These are phyloP conservation scores for Teunomyces lycoperdinae DNA, from an alignment of 805 yeast species.

Conservation along the genomic window DNA sequence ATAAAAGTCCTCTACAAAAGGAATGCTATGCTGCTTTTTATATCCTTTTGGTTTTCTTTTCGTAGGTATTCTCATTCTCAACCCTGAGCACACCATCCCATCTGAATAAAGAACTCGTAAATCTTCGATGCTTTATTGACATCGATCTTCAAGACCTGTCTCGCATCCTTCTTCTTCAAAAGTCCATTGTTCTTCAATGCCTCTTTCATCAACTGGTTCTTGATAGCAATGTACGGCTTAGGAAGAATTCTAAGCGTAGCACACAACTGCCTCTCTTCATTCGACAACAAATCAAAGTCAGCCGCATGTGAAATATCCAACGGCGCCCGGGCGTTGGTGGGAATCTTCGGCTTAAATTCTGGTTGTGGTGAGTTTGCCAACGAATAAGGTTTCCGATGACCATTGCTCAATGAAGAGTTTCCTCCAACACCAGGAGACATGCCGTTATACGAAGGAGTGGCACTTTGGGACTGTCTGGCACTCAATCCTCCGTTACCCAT, in stretches of 20 bases:
- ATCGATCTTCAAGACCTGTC: constrained; percentile 81
- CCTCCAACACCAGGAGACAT: constrained; percentile 2
- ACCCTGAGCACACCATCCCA: constrained; percentile 74
- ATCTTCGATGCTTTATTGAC: constrained; percentile 81
- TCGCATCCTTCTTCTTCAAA: constrained; percentile 79
- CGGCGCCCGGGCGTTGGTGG: constrained; percentile 45
- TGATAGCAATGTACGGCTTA: constrained; percentile 90
- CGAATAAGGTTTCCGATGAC: constrained; percentile 22
- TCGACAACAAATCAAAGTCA: constrained; percentile 77
- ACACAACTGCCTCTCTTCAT: constrained; percentile 87
- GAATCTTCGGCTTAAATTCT: constrained; percentile 41
- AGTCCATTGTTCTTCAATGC: constrained; percentile 81
- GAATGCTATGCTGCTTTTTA: not conserved
- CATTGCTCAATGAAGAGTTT: constrained; percentile 9
- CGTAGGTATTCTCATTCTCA: constrained; percentile 10
- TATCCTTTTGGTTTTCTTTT: not conserved
- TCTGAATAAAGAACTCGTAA: constrained; percentile 88
- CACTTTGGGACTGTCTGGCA: constrained; percentile 18
- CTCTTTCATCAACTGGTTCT: constrained; percentile 85
- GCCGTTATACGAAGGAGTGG: constrained; percentile 5
- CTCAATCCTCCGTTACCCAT: constrained; percentile 40
- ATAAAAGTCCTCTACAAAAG: not conserved
- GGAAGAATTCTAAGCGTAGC: constrained; percentile 81
- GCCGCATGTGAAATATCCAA: constrained; percentile 74
- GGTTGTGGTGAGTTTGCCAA: constrained; percentile 28